A percentile compares a stretch with the other conserved stretches of the same genome.
Conservation (phyloP, 371 early-diverging fungal species). For the Encephalitozoon cuniculi region DNA sequence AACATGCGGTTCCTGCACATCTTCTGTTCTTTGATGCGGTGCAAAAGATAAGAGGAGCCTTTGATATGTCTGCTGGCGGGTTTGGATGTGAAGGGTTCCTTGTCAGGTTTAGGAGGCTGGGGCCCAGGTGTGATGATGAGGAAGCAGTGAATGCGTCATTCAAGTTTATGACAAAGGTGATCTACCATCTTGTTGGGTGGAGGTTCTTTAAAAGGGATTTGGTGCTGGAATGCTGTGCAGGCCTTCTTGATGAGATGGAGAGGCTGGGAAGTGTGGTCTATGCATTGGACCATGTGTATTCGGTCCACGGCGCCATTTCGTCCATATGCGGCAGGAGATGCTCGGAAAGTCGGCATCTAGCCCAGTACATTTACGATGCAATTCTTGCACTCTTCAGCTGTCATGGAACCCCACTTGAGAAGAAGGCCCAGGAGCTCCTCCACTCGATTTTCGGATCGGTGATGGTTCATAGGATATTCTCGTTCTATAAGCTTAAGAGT, state of each 20-base stretch:
- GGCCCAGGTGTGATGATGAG: background rate
- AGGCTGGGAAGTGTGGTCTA: background rate
- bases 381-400: conserved; percentile 16
- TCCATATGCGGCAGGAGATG: background rate
- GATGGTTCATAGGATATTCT: background rate
- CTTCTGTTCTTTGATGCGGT: background rate
- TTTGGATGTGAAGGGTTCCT: background rate
- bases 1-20: background rate
- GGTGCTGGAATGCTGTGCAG: background rate
- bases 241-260: background rate
- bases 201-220: background rate
- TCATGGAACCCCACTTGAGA: background rate
- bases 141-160: background rate
- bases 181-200: conserved; percentile 12
- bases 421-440: conserved; percentile 1
- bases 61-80: background rate
- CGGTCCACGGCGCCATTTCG: background rate
- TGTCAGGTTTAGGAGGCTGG: background rate
- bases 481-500: background rate
- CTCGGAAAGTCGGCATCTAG: background rate
- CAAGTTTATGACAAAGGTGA: background rate
- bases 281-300: background rate
- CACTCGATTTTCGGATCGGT: conserved; percentile 10
- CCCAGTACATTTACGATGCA: conserved; percentile 16
- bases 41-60: conserved; percentile 1